phyloP scores from a whole-genome alignment of 2,329 filamentous ascomycete species.

The Fusarium sp. region DNA sequence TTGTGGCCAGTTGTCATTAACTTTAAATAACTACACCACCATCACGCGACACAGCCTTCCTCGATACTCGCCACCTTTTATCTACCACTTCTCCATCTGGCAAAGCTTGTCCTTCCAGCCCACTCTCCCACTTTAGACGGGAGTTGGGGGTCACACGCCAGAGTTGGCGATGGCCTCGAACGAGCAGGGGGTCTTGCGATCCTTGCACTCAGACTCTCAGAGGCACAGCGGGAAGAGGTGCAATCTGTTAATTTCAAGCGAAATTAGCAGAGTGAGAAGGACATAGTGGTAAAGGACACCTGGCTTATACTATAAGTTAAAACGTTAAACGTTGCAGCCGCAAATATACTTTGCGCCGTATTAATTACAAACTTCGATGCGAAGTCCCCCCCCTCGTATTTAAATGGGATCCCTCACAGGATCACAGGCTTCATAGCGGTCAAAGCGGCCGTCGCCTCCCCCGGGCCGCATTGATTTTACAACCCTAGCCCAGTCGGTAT shows the following conservation, averaged over 20 bases:
- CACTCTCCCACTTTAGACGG: constrained; percentile 37
- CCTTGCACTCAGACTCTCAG: constrained; percentile 17
- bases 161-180: constrained; percentile 28
- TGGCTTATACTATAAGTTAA: neutral
- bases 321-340: constrained; percentile 14
- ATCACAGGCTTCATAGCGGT: constrained; percentile 43
- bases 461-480: constrained; percentile 42
- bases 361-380: constrained; percentile 39
- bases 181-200: constrained; percentile 34
- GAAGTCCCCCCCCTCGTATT: constrained; percentile 28
- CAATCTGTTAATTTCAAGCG: constrained; percentile 2
- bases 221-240: neutral
- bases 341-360: constrained; percentile 31
- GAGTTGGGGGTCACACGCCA: constrained; percentile 40
- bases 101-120: constrained; percentile 28
- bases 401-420: constrained; percentile 41
- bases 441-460: constrained; percentile 40
- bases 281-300: constrained; percentile 30
- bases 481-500: constrained; percentile 31
- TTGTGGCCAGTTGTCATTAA: constrained; percentile 5
- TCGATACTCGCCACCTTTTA: constrained; percentile 28
- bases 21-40: constrained; percentile 6
- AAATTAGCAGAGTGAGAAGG: neutral
- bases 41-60: constrained; percentile 26
- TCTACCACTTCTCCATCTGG: constrained; percentile 36